phyloP scores from a whole-genome alignment of 768 basidiomycete genomes.

The Lactarius hengduanensis region DNA sequence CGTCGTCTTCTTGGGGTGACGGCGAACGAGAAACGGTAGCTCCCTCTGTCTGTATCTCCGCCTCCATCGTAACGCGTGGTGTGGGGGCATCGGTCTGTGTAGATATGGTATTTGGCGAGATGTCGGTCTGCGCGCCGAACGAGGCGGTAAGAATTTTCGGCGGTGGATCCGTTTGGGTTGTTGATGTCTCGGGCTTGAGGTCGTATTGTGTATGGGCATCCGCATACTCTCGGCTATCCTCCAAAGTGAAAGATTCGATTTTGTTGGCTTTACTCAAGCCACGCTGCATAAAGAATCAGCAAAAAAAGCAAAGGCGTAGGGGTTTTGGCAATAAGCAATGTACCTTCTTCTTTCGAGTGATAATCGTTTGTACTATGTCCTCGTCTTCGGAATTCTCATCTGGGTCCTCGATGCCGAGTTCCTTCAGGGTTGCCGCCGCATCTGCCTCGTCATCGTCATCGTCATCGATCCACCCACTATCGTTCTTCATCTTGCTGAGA shows the following conservation, averaged over 20 bases:
- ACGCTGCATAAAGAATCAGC: constrained; percentile 14
- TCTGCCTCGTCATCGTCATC: constrained; percentile 40
- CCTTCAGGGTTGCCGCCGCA: constrained; percentile 35
- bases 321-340: constrained; percentile 20
- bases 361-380: constrained; percentile 84
- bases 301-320: neutral
- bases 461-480: constrained; percentile 39
- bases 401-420: constrained; percentile 43
- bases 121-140: constrained; percentile 52
- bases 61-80: constrained; percentile 42
- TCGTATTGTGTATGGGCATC: constrained; percentile 76
- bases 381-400: constrained; percentile 61
- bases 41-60: constrained; percentile 67
- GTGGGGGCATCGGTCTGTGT: constrained; percentile 33
- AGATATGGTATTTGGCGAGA: constrained; percentile 15
- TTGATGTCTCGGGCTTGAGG: constrained; percentile 43
- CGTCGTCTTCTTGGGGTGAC: constrained; percentile 46
- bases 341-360: constrained; percentile 79
- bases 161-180: constrained; percentile 63
- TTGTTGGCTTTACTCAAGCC: constrained; percentile 60
- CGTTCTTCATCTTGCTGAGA: constrained; percentile 56
- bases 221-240: constrained; percentile 72
- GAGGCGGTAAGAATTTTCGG: constrained; percentile 47
- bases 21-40: constrained; percentile 44
- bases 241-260: constrained; percentile 44